Conservation (phyloP, 345 rosid species). For the Eucalyptus microcorys region DNA sequence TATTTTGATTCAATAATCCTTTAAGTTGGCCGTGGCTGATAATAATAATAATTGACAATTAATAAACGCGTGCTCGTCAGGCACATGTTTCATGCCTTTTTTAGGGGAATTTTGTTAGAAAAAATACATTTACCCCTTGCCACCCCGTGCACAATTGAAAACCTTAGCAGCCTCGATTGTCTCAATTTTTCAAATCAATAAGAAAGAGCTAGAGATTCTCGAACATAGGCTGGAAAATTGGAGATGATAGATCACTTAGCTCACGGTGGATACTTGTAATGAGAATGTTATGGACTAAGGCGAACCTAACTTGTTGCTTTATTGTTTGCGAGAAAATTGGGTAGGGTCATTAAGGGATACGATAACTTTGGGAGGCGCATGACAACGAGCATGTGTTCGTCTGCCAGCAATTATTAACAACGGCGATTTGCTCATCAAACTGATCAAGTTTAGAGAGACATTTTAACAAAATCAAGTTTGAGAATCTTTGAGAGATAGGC, state of each 20-base stretch:
- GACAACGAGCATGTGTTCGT: background rate
- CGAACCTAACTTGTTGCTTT: background rate
- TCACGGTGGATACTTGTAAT: background rate
- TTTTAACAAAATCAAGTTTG: background rate
- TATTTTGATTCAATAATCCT: background rate
- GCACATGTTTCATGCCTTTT: background rate
- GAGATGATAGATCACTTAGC: background rate
- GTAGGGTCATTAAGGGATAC: background rate
- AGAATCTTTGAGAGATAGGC: background rate
- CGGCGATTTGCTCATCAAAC: background rate
- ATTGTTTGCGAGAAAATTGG: background rate
- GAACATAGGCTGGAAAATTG: background rate
- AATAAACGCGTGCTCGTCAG: background rate
- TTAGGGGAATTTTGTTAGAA: background rate
- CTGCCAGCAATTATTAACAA: background rate
- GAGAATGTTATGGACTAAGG: background rate
- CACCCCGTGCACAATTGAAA: background rate
- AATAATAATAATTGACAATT: background rate
- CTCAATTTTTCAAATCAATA: background rate
- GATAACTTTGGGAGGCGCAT: background rate
- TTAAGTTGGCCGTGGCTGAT: background rate
- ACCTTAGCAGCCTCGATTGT: background rate
- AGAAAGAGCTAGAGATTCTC: background rate
- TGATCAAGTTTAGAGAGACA: background rate
- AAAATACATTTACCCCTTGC: background rate